A percentile compares a stretch with the other conserved stretches of the same genome.
Evolutionary conservation across 2,329 filamentous ascomycete genomes (phyloP).

Genomic region (Penicillium sp.): DNA sequence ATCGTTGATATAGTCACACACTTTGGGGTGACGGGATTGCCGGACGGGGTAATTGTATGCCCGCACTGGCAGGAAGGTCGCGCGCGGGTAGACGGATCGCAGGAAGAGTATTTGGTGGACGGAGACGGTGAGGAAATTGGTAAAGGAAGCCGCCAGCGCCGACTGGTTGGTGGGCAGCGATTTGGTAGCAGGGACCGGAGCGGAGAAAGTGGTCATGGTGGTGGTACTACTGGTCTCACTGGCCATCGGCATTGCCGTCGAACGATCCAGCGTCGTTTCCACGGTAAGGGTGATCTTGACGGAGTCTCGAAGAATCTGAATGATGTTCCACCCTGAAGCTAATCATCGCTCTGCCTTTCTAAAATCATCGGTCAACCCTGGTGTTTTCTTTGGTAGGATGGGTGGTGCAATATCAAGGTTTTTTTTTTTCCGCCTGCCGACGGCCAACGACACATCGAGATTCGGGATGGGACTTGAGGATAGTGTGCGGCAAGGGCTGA

Average conservation of each 20-base stretch:
- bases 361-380: conserved; percentile 29
- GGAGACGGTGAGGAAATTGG: conserved; percentile 75
- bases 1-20: conserved; percentile 82
- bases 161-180: conserved; percentile 52
- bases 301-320: conserved; percentile 41
- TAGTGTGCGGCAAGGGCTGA: conserved; percentile 3
- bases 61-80: conserved; percentile 74
- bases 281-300: conserved; percentile 35
- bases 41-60: conserved; percentile 83
- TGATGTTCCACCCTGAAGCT: conserved; percentile 44
- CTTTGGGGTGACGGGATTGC: conserved; percentile 79
- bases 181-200: conserved; percentile 41
- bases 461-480: background rate
- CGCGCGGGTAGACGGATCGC: conserved; percentile 71
- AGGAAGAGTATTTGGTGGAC: conserved; percentile 86
- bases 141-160: conserved; percentile 67
- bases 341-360: conserved; percentile 45
- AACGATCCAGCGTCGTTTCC: conserved; percentile 34
- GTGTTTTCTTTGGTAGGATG: conserved; percentile 1
- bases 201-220: conserved; percentile 42
- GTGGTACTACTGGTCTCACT: conserved; percentile 42
- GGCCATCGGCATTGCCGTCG: conserved; percentile 41
- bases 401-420: conserved; percentile 11
- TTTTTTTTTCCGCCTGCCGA: conserved; percentile 14
- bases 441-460: conserved; percentile 6